A percentile compares a stretch with the other conserved stretches of the same genome.
Conservation (phyloP, 139 green algal genomes). For the Axilococcus clingmanii region DNA sequence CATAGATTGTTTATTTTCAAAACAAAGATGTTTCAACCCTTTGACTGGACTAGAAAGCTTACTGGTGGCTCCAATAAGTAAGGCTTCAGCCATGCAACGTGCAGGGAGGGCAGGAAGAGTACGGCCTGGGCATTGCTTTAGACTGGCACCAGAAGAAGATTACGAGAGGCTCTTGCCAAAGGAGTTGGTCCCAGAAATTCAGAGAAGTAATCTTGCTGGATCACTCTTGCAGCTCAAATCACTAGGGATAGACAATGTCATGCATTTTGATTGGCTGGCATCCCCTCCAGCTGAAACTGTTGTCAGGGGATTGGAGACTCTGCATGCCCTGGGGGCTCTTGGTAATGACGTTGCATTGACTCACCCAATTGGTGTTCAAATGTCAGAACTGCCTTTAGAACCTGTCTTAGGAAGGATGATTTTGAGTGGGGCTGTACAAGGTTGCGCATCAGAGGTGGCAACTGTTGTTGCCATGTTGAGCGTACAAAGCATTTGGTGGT, state of each 20-base stretch:
- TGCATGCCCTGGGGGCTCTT: constrained; percentile 82
- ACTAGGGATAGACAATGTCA: constrained; percentile 89
- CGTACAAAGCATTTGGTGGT: constrained; percentile 76
- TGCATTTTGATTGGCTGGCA: constrained; percentile 97
- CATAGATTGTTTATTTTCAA: constrained; percentile 78
- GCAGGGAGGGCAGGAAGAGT: constrained; percentile 81
- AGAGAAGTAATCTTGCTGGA: constrained; percentile 80
- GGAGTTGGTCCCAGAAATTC: constrained; percentile 83
- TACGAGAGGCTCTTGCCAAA: constrained; percentile 27
- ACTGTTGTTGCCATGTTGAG: constrained; percentile 90
- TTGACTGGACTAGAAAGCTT: constrained; percentile 91
- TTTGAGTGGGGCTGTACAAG: constrained; percentile 59
- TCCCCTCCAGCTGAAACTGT: constrained; percentile 59
- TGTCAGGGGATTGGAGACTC: constrained; percentile 82
- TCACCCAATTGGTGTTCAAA: constrained; percentile 36
- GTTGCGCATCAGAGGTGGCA: constrained; percentile 61
- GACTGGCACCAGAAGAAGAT: constrained; percentile 69
- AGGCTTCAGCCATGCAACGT: constrained; percentile 74
- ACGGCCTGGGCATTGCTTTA: constrained; percentile 69
- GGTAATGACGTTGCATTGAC: constrained; percentile 37
- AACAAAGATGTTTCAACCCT: constrained; percentile 83
- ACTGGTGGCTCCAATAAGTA: constrained; percentile 53
- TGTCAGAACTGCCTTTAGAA: constrained; percentile 97
- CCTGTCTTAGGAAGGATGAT: constrained; percentile 84
- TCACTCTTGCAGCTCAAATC: constrained; percentile 75